Base-by-base conservation (phyloP, 1,284 basidiomycete species). In the Moniliophthora roreri region DNA sequence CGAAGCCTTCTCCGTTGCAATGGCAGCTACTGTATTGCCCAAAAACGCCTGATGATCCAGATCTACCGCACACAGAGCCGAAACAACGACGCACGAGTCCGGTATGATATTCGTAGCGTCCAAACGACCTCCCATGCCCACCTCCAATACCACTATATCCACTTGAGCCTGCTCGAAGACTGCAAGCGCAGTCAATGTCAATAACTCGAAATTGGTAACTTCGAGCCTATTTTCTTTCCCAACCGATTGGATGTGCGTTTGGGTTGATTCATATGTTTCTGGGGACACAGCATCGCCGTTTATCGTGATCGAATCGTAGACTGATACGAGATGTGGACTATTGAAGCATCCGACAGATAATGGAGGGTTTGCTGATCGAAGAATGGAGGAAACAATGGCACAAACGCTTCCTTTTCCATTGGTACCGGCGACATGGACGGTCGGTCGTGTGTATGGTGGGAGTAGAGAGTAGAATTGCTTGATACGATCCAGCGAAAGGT, bases 321-420 rank as follows among this genome's bases (percentile, higher is more conserved):
- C 75, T 20, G 86, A 79, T 53, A 95, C 69, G 5, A 99, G 85
- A 67, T 98, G 95, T 0, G 97, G 97, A 59, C 87, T 92, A 70
- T 96, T 98, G 79, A 94, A 99, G 28, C 91, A 80, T 3, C 91
- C 96, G 2, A 92, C 83, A 13, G 76, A 74, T 20, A 79, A 62
- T 2, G 72, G 66, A 2, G 74, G 71, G 0, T 76, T 75, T 0
- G 86, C 79, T 9, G 75, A 67, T 1, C 66, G 66, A 13, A 98
- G 72, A 58, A 94, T 87, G 16, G 89, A 90, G 3, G 93, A 84
- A 11, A 98, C 72, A 49, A 95, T 77, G 1, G 89, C 87, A 7
- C 93, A 88, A 9, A 95, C 92, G 55, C 90, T 95, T 24, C 97
- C 97, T 70, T 99, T 99, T 26, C 96, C 96, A 70, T 99, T 99